Evolutionary conservation across 805 yeast genomes (phyloP).

Genomic region (Candida adriatica): DNA sequence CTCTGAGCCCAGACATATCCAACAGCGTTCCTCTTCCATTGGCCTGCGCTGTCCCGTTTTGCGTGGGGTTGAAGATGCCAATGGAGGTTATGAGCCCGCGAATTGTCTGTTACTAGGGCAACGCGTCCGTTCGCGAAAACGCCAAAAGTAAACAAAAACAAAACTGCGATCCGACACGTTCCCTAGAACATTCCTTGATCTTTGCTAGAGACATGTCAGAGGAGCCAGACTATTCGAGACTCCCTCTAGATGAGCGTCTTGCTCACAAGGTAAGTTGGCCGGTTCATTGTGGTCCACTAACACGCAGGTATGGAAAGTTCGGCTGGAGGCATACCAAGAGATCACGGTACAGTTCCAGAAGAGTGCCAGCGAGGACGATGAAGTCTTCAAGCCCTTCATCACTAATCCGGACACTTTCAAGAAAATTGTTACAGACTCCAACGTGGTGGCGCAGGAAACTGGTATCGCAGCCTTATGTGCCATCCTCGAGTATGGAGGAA

Average conservation of each 20-base stretch:
- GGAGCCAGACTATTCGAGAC: constrained; percentile 18
- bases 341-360: constrained; percentile 41
- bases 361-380: constrained; percentile 50
- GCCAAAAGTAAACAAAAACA: neutral
- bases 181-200: constrained; percentile 1
- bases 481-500: constrained; percentile 51
- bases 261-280: constrained; percentile 48
- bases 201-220: no score
- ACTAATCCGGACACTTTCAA: constrained; percentile 49
- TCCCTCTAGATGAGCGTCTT: constrained; percentile 22
- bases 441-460: constrained; percentile 88
- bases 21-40: constrained; percentile 5
- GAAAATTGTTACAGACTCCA: constrained; percentile 62
- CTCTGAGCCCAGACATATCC: constrained; percentile 10
- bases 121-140: neutral
- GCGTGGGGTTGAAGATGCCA: no score
- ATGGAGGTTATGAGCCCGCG: no score
- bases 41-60: neutral
- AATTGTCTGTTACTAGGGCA: neutral
- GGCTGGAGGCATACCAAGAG: constrained; percentile 74
- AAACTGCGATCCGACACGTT: neutral
- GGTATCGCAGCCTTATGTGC: constrained; percentile 55
- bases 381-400: constrained; percentile 43
- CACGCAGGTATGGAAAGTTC: constrained; percentile 65
- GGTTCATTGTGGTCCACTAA: constrained; percentile 2